These are phyloP conservation scores for Margaritispora aquatica DNA, from an alignment of 495 filamentous ascomycete species.

Conservation along the genomic window DNA sequence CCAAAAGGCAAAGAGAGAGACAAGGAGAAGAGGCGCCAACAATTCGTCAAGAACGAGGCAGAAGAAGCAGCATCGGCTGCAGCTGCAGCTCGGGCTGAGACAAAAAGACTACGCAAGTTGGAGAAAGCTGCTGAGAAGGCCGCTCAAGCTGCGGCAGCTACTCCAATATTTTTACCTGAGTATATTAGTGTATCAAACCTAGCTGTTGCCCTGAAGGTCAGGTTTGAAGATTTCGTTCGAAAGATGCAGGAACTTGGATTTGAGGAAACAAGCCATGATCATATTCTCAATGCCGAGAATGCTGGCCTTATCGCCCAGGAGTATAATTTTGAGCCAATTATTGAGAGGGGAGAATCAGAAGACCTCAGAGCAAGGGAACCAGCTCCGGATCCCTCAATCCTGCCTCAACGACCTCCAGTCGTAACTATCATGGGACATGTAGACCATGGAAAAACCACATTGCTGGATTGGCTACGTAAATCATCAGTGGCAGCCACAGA, in stretches of 20 bases:
- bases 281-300: slow-evolving; percentile 83
- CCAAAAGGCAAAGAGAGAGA: slow-evolving; percentile 12
- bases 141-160: slow-evolving; percentile 37
- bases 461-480: slow-evolving; percentile 90
- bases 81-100: slow-evolving; percentile 18
- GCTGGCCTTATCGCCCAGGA: slow-evolving; percentile 88
- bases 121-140: slow-evolving; percentile 28
- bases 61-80: slow-evolving; percentile 7
- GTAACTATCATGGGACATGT: slow-evolving; percentile 99
- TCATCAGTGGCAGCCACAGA: slow-evolving; percentile 86
- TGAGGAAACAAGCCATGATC: slow-evolving; percentile 68
- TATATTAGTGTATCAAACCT: slow-evolving; percentile 85
- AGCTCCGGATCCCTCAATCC: slow-evolving; percentile 59
- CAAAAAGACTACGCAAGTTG: slow-evolving; percentile 16
- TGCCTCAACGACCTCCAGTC: slow-evolving; percentile 79
- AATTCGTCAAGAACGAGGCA: slow-evolving; percentile 18
- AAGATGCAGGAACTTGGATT: slow-evolving; percentile 82
- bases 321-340: slow-evolving; percentile 85
- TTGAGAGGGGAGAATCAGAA: slow-evolving; percentile 57
- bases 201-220: slow-evolving; percentile 68
- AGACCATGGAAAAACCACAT: slow-evolving; percentile 97
- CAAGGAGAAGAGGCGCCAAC: slow-evolving; percentile 17
- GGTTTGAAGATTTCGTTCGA: slow-evolving; percentile 60
- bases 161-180: slow-evolving; percentile 75
- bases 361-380: slow-evolving; percentile 71